Conservation (phyloP, 768 basidiomycete genomes). For the Hygrocybe coccinea region DNA sequence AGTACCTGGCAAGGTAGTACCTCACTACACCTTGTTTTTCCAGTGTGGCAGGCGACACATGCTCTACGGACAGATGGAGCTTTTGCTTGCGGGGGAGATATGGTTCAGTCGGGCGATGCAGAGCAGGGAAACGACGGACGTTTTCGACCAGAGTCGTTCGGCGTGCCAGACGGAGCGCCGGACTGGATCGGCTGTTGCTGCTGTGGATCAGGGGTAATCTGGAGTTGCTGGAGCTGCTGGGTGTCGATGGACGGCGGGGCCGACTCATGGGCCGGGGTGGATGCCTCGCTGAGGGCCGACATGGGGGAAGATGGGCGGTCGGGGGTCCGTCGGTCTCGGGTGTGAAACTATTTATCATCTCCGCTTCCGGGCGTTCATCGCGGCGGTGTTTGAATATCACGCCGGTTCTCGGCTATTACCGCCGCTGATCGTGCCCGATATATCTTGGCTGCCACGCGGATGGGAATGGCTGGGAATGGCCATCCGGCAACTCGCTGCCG, state of each 20-base stretch:
- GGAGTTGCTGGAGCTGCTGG: conserved; percentile 55
- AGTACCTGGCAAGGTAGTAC: conserved; percentile 74
- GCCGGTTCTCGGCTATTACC: not conserved
- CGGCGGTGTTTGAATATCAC: not conserved
- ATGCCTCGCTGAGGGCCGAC: conserved; percentile 72
- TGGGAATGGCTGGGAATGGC: too few relatives aligned
- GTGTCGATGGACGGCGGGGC: conserved; percentile 53
- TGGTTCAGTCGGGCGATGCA: not conserved
- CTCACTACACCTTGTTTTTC: conserved; percentile 81
- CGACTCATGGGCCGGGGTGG: conserved; percentile 52
- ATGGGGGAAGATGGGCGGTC: conserved; percentile 37
- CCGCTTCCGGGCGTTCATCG: not conserved
- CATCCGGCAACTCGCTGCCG: too few relatives aligned
- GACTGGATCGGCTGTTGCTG: conserved; percentile 33
- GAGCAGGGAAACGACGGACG: conserved; percentile 40
- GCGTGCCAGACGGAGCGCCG: conserved; percentile 20
- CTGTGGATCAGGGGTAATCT: conserved; percentile 31
- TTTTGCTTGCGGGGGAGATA: conserved; percentile 48
- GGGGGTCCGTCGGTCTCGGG: conserved; percentile 18
- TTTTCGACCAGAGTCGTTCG: conserved; percentile 52
- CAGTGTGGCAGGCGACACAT: conserved; percentile 75
- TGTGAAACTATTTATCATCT: not conserved
- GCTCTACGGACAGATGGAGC: conserved; percentile 78
- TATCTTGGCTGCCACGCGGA: not conserved
- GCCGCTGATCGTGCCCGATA: too few relatives aligned